Evolutionary conservation across 768 basidiomycete genomes (phyloP).

Genomic region (Boletellus ananiceps): DNA sequence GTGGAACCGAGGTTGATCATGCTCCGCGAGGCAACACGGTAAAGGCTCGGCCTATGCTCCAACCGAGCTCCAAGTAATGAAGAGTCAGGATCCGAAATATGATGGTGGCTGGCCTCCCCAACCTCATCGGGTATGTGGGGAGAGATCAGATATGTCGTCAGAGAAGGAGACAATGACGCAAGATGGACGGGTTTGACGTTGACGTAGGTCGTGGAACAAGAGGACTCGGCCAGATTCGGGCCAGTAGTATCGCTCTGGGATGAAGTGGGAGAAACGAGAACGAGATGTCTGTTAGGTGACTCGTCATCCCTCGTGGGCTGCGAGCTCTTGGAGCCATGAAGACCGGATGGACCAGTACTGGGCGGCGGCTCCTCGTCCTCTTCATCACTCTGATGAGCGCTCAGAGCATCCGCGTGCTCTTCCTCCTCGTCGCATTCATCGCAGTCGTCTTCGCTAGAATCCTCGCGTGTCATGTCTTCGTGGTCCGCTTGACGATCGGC

Average conservation of each 20-base stretch:
- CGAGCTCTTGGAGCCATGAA: background rate
- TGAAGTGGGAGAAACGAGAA: slow-evolving; percentile 2
- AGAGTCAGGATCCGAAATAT: slow-evolving; percentile 1
- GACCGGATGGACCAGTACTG: slow-evolving; percentile 17
- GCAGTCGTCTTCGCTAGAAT: slow-evolving; percentile 33
- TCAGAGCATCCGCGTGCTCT: slow-evolving; percentile 33
- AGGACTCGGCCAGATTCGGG: slow-evolving; percentile 1
- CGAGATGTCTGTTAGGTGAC: background rate
- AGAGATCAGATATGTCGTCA: slow-evolving; percentile 15
- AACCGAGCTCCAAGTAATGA: slow-evolving; percentile 5
- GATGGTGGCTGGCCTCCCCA: slow-evolving; percentile 1
- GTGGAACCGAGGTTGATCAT: slow-evolving; percentile 51
- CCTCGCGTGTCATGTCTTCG: slow-evolving; percentile 18
- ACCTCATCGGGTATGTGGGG: slow-evolving; percentile 8
- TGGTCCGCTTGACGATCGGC: slow-evolving; percentile 20
- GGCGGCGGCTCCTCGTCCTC: slow-evolving; percentile 28
- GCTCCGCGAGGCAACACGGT: slow-evolving; percentile 58
- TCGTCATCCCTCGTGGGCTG: slow-evolving; percentile 10
- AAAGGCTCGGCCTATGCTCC: slow-evolving; percentile 41
- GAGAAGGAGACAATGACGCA: slow-evolving; percentile 7
- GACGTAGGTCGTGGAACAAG: slow-evolving; percentile 6
- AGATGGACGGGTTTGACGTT: slow-evolving; percentile 4
- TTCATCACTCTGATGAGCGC: slow-evolving; percentile 36
- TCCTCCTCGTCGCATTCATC: slow-evolving; percentile 34
- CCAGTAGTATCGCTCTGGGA: background rate